Base-by-base conservation (phyloP, 495 filamentous ascomycete genomes). In the Sabuloglossum arenarium region DNA sequence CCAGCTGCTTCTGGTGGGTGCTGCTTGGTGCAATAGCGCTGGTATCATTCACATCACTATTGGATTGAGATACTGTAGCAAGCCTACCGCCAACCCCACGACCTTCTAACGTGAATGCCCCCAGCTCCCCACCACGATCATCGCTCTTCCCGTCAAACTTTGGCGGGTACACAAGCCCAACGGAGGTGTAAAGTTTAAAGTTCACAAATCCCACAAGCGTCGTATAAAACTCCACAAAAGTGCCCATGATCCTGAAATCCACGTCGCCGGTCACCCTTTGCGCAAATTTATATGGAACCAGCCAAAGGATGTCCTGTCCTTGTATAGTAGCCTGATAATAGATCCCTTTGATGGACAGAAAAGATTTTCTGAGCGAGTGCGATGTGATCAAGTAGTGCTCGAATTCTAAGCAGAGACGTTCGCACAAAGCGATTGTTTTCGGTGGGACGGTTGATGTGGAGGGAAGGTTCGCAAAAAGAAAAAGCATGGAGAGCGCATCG, bases 281-380 rank as follows among this genome's bases (percentile, higher is more conserved):
- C 60, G 95, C 94, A 69, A 98, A 98, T 60, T 84, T 82, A 71
- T 98, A 97, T 1, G 91, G 91, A 2, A 95, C 91, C 21, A 98
- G 73, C 91, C 91, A 98, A 65, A 98, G 73, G 53, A 97, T 82
- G 61, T 98, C 91, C 68, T 97, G 90, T n/a, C 90, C 90, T 65
- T 95, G 88, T 52, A 98, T 90, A 49, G 85, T 97, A 8, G 89
- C 93, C 72, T 98, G 93, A 70, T 97, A 98, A 71, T 98, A 98
- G 63, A 98, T 96, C 64, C 91, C 91, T 74, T 97, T 98, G 69
- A 98, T 97, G 0, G 87, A 94, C 53, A 98, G 74, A 71, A 98
- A 98, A 6, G 87, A 93, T 70, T 94, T 96, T 62, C 87, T 83
- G 56, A 98, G 73, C 51, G 84, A 86, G 69, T 94, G 81, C 23